Percentiles rank a stretch among this genome's conserved stretches.
These are phyloP conservation scores for Seminavis robusta DNA, from an alignment of 108 stramenopile genomes.

Conservation along the genomic window DNA sequence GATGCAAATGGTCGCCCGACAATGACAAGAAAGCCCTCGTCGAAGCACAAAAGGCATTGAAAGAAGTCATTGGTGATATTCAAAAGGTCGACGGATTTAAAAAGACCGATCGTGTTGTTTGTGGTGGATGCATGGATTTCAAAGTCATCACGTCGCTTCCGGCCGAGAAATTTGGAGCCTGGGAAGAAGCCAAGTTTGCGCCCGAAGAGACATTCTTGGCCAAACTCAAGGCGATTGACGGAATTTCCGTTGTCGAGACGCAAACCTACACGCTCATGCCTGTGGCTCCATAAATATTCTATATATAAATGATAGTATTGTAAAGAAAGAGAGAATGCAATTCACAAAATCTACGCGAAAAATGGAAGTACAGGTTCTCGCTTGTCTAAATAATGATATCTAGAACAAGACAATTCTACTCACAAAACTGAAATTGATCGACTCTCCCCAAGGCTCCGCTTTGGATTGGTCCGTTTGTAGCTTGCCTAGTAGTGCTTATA, in stretches of 20 bases:
- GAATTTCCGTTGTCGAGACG: slow-evolving; percentile 84
- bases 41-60: slow-evolving; percentile 60
- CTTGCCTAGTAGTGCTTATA: no score
- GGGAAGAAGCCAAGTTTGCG: slow-evolving; percentile 43
- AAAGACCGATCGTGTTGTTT: slow-evolving; percentile 65
- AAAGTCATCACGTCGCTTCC: slow-evolving; percentile 37
- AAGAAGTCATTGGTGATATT: slow-evolving; percentile 46
- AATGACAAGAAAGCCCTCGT: slow-evolving; percentile 63
- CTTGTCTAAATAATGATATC: no score
- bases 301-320: no score
- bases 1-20: slow-evolving; percentile 63
- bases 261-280: slow-evolving; percentile 82
- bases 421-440: no score
- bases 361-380: no score
- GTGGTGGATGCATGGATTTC: slow-evolving; percentile 70
- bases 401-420: no score
- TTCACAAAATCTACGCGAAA: no score
- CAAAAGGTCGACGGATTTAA: slow-evolving; percentile 55
- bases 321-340: no score
- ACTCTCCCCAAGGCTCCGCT: no score
- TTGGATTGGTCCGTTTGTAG: no score
- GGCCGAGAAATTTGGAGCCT: slow-evolving; percentile 49
- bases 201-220: slow-evolving; percentile 70
- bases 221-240: slow-evolving; percentile 82
- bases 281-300: no score